Evolutionary conservation across 495 filamentous ascomycete species (phyloP), one percentile per base, ranked within the genome.

Genomic region (Cairneyella variabilis): DNA sequence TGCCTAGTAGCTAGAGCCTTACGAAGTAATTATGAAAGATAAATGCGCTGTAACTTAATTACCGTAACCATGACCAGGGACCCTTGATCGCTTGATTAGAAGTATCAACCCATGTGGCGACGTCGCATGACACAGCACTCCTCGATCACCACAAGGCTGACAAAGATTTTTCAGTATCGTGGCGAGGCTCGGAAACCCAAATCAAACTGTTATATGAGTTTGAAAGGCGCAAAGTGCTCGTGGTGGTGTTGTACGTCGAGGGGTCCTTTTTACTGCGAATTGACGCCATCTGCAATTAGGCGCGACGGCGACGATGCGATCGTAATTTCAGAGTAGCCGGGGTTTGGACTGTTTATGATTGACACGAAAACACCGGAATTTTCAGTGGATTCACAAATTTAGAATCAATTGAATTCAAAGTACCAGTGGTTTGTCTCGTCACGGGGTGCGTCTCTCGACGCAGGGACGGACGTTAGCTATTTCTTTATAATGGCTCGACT

Each of bases 341-440:
- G 30, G 30, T 34, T 34, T 34, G 30, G 30, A 34, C 30, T 34
- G 30, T 34, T 34, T 34, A 34, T 34, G 30, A 34, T 14, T 34
- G 30, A 34, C 14, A 34, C 14, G 14, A 34, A 34, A 34, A 34
- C 14, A 34, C 14, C 8, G 30, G 30, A 34, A 34, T 34, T 34
- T 34, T 34, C 30, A 34, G 14, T 34, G 30, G 30, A 34, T 34
- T 34, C 14, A 34, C 14, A 34, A 34, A 34, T 34, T 34, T 34
- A 34, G 30, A 34, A 34, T 23, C 14, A 23, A 44, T 44, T 44
- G 41, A 44, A 44, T 44, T 44, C 41, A 44, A 44, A 44, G 41
- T 44, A 44, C 41, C 21, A 21, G 25, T 21, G 41, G 41, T 21
- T 44, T 44, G 17, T 23, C 20, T 44, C 41, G 9, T 44, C 20